Base-by-base conservation (phyloP, 495 filamentous ascomycete species). In the Podospora didyma region DNA sequence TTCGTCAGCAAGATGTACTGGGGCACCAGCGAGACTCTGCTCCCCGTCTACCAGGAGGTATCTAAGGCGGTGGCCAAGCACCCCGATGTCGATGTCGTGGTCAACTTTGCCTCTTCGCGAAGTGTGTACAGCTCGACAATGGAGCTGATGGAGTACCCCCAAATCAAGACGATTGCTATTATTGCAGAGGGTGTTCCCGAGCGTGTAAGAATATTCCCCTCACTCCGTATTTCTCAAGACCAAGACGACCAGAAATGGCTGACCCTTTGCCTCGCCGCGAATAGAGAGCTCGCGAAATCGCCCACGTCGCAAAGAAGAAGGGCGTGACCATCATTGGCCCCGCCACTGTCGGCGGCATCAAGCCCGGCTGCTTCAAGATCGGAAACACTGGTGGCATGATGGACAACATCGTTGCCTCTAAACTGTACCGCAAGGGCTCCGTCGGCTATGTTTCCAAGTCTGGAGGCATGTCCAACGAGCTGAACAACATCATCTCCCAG, bases 1-100 rank as follows among this genome's bases (percentile, higher is more conserved):
- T 98, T 97, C 86, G 95, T 98, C 64, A 96, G 92, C 84, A 98
- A 98, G 86, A 98, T 98, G 94, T 96, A 98, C 86, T 98, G 94
- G 94, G 94, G 94, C 67, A 98, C 94, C 61, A 97, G 92, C 77
- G 94, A 98, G 83, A 98, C 94, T 46, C 88, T 98, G 37, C 89
- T 98, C 52, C 95, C 95, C 51, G 94, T 98, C 70, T 98, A 98
- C 83, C 92, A 98, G 79, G 85, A 89, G 62, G 90, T 92, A 34
- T 78, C 84, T 67, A 96, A 97, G 82, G 94, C 94, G 58, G 86
- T 97, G 70, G 87, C 87, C 73, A 98, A 98, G 85, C 94, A 98
- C 83, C 85, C 81, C 54, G 94, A 98, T 63, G 94, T 98, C 53
- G 94, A 98, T 73, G 92, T 89, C 31, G 87, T 98, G 55, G 94